These are phyloP conservation scores for Setomelanomma holmii DNA, from an alignment of 2,329 filamentous ascomycete genomes.

Conservation along the genomic window DNA sequence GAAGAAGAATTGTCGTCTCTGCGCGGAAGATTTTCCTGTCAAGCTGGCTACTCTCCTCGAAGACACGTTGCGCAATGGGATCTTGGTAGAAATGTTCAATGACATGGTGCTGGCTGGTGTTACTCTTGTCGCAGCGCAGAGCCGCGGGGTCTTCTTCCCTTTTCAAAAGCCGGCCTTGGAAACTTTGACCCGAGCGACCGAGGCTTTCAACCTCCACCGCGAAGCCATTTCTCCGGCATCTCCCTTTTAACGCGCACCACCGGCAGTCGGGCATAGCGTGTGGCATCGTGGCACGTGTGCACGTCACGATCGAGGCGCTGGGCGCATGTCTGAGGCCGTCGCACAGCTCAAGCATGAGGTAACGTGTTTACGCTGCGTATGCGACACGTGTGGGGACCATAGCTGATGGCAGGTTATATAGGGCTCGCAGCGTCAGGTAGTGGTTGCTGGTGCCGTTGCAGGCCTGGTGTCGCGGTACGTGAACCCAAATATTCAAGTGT, in stretches of 20 bases:
- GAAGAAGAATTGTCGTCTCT: constrained; percentile 20
- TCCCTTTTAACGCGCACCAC: constrained; percentile 15
- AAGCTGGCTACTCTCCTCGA: neutral
- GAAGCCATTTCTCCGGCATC: constrained; percentile 21
- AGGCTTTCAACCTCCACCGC: constrained; percentile 14
- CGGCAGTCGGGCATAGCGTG: constrained; percentile 18
- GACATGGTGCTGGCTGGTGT: constrained; percentile 32
- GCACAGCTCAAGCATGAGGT: constrained; percentile 75
- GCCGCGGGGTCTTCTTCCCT: constrained; percentile 21
- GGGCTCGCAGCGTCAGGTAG: constrained; percentile 71
- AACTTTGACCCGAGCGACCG: constrained; percentile 24
- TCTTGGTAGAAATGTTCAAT: constrained; percentile 32
- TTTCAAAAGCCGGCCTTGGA: constrained; percentile 25
- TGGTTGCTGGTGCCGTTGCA: constrained; percentile 72
- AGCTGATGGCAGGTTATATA: constrained; percentile 39
- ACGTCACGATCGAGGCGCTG: constrained; percentile 34
- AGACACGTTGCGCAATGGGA: constrained; percentile 11
- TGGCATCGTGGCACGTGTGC: constrained; percentile 23
- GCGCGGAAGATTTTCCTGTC: neutral
- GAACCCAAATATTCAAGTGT: neutral
- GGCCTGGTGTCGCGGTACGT: constrained; percentile 84
- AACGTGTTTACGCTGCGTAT: constrained; percentile 14
- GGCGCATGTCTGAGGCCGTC: constrained; percentile 70
- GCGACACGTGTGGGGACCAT: neutral
- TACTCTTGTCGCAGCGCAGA: constrained; percentile 1